phyloP scores from a whole-genome alignment of 169 alveolate species.

The Plasmodium relictum region DNA sequence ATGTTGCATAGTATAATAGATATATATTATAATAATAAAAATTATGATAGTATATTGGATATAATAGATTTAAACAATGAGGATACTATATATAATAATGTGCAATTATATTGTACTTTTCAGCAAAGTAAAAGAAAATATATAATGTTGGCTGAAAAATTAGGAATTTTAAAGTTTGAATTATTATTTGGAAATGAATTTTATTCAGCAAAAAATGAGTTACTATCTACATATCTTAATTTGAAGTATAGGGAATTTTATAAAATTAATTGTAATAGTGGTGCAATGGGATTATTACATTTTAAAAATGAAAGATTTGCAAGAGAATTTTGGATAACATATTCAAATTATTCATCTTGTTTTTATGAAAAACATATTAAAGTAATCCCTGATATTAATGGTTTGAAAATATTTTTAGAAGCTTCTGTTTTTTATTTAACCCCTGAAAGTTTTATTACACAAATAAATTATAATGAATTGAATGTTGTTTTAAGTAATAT shows the following conservation, averaged over 20 bases:
- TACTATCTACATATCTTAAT: slow-evolving; percentile 1
- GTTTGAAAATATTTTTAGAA: slow-evolving; percentile 53
- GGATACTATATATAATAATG: not conserved
- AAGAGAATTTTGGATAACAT: slow-evolving; percentile 35
- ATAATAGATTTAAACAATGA: not conserved
- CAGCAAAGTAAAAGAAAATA: slow-evolving; percentile 20
- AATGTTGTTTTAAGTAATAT: slow-evolving; percentile 28
- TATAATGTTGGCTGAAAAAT: slow-evolving; percentile 25
- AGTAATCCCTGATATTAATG: slow-evolving; percentile 45
- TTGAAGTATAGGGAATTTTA: slow-evolving; percentile 12
- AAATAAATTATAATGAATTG: slow-evolving; percentile 40
- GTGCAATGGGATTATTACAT: slow-evolving; percentile 38
- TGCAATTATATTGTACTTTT: slow-evolving; percentile 28
- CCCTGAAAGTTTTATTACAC: slow-evolving; percentile 35
- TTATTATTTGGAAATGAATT: slow-evolving; percentile 32
- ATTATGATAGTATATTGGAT: slow-evolving; percentile 32
- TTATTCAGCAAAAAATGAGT: slow-evolving; percentile 23
- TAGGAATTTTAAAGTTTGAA: slow-evolving; percentile 66
- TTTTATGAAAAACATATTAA: slow-evolving; percentile 21
- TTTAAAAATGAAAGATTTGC: slow-evolving; percentile 72
- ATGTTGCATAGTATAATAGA: slow-evolving; percentile 32
- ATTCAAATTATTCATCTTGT: not conserved
- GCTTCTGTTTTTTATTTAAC: slow-evolving; percentile 33
- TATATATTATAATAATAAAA: slow-evolving; percentile 15
- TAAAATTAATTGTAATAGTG: slow-evolving; percentile 6